These are phyloP conservation scores for Vaccinium darrowii DNA, from an alignment of 148 eudicot genomes.

Conservation along the genomic window DNA sequence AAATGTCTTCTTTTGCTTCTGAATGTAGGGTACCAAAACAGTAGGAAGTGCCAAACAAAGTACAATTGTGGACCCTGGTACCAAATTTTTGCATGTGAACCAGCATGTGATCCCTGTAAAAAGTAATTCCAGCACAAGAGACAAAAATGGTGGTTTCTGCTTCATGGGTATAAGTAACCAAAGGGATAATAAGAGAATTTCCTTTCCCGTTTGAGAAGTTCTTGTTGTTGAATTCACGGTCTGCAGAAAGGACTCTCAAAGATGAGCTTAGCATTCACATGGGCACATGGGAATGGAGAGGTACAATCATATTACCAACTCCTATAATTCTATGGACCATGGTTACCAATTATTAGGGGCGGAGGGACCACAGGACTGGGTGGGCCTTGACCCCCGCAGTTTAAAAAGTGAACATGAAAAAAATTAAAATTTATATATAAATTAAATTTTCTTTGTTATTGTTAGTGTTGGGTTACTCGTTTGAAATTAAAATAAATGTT, in stretches of 20 bases:
- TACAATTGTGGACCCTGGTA: not conserved
- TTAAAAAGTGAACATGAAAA: no score
- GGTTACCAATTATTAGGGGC: no score
- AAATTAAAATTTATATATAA: no score
- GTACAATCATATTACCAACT: not conserved
- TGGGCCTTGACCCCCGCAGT: no score
- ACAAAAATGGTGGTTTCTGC: not conserved
- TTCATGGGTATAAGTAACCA: not conserved
- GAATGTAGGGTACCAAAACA: slow-evolving; percentile 1
- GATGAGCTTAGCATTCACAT: not conserved
- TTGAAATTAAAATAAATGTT: no score
- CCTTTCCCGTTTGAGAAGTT: not conserved
- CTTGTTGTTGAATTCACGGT: not conserved
- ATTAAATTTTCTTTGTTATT: no score
- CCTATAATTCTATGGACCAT: not conserved
- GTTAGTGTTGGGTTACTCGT: no score
- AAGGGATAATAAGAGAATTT: not conserved
- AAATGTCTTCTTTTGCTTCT: not conserved
- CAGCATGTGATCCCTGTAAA: no score
- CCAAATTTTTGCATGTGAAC: not conserved
- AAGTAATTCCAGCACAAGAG: not conserved
- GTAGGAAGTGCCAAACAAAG: not conserved
- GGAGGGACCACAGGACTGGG: no score
- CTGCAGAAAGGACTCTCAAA: not conserved
- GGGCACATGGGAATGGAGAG: slow-evolving; percentile 4